Conservation (phyloP, 768 basidiomycete species). For the Mycena indigotica region DNA sequence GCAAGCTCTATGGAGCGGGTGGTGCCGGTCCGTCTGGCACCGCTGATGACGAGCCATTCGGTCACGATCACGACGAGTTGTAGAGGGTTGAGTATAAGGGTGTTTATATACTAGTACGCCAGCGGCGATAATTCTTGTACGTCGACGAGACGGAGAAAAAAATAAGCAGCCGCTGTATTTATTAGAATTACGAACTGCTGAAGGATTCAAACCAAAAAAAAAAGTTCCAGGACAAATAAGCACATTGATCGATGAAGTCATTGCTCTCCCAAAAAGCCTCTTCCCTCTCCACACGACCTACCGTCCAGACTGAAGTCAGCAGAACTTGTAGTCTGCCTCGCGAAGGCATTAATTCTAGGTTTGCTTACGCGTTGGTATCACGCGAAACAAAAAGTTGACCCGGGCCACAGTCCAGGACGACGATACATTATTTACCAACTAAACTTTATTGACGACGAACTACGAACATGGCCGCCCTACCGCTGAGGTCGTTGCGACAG, state of each 20-base stretch:
- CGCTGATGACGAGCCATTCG: conserved; percentile 44
- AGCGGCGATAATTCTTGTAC: conserved; percentile 17
- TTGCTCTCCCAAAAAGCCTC: not conserved
- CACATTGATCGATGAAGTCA: no score
- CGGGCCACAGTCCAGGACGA: no score
- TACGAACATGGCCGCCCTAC: not conserved
- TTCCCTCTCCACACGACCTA: not conserved
- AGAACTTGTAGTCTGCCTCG: no score
- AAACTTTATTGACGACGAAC: not conserved
- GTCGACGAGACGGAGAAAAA: conserved; percentile 11
- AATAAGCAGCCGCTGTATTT: conserved; percentile 21
- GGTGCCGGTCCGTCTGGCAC: conserved; percentile 15
- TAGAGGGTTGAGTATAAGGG: conserved; percentile 26
- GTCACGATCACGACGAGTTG: conserved; percentile 57
- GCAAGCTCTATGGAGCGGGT: conserved; percentile 67
- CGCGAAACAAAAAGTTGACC: no score
- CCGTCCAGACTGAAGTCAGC: not conserved
- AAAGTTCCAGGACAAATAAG: no score
- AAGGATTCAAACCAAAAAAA: not conserved
- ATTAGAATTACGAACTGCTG: conserved; percentile 7
- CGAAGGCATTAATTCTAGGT: no score
- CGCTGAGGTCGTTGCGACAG: conserved; percentile 2
- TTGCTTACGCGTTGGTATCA: no score
- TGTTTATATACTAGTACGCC: conserved; percentile 3
- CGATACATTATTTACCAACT: no score